Evolutionary conservation across 805 yeast genomes (phyloP), one percentile per base, ranked within the genome.

Genomic region (Blastobotrys mokoenaii): DNA sequence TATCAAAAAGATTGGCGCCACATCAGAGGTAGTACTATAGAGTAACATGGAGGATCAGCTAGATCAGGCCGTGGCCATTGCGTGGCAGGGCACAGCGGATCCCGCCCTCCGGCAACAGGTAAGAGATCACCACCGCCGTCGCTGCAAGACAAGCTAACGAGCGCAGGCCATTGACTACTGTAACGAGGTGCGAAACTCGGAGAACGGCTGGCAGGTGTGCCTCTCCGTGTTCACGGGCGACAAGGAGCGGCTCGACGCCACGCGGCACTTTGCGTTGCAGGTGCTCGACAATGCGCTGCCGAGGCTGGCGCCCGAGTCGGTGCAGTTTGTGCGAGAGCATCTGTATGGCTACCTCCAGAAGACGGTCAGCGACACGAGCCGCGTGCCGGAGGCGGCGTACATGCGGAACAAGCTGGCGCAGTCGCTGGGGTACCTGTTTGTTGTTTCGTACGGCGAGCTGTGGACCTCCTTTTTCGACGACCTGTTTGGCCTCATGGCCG

Each of bases 1-100:
- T 22, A 22, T 8, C 27, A 22, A 22, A 4, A 22, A 22, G 8
- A 22, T 22, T 22, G 27, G 27, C 27, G 4, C 8, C 27, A 8
- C 8, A 8, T 5, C 27, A 4, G 27, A 22, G 27, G 27, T 22
- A n/a, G n/a, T n/a, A 22, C 8, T 8, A 22, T 34, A 15, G 12
- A 14, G 11, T n/a, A n/a, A 34, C 37, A 63, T 63, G 68, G 69
- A 64, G 46, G 68, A 66, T 44, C 94, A 88, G 69, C 82, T 89
- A 57, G 86, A 77, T 62, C 93, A 86, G 66, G 96, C 95, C 36
- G 93, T 89, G 40, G 80, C 77, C 51, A 78, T 87, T 51, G 96
- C 95, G 6, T 74, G 84, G 44, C 78, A 79, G 61, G 82, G 84
- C 27, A 70, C 80, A 20, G 74, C 81, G 8, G 86, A 83, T 60